Base-by-base conservation (phyloP, 2,329 filamentous ascomycete genomes). In the Trichoderma arundinaceum region DNA sequence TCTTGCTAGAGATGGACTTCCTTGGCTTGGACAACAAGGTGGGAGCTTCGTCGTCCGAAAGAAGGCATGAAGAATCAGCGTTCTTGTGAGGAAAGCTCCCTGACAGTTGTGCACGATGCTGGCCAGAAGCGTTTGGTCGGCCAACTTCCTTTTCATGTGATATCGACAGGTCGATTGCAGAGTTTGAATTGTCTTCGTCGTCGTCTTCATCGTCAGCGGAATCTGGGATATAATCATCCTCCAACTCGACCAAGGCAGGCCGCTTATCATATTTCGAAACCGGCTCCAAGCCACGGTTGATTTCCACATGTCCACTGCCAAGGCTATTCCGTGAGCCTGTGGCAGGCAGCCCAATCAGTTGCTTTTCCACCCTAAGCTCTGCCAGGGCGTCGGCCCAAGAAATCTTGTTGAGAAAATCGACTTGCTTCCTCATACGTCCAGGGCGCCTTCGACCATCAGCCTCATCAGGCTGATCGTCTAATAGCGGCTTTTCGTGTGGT, bases 21-120 rank as follows among this genome's bases (percentile, higher is more conserved):
- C 65, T 66, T 15, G 65, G 61, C 33, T 67, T 67, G 4, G 68
- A 65, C 22, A 74, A 59, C 12, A 72, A 46, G n/a, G 77, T 63
- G 0, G 77, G 77, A 13, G 73, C 71, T 62, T 79, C 77, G 17
- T 79, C 77, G 54, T 79, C 77, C 5, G 77, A 79, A 7, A 79
- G 71, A 5, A 69, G 69, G 58, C 71, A 72, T 1, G 69, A 64
- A n/a, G 70, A 58, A 17, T 66, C 53, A 2, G 39, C 19, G 46
- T 64, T 41, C 15, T 65, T 65, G 28, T 58, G 63, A 1, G 35
- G 52, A 19, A 53, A 51, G 12, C 17, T 39, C 8, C 8, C 43
- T 7, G 48, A 33, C 7, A 48, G 15, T 35, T 53, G 38, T 13
- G 10, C n/a, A 51, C 22, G 60, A 8, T 28, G n/a, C 2, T 41